These are phyloP conservation scores for Myxozyma vanderwaltii DNA, from an alignment of 805 yeast genomes.

Conservation along the genomic window DNA sequence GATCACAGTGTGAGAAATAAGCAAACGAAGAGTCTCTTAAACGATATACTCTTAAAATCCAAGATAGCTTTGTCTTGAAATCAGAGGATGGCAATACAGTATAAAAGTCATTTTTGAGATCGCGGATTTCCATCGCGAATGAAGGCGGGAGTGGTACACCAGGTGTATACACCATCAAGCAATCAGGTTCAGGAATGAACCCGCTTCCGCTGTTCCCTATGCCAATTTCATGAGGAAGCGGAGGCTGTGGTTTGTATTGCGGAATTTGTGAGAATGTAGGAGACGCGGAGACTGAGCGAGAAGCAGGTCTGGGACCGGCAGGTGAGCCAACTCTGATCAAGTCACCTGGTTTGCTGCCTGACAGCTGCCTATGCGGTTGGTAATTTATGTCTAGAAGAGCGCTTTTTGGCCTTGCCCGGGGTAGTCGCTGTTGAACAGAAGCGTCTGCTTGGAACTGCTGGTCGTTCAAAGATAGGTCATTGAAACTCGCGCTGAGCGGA, in stretches of 20 bases:
- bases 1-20: constrained; percentile 6
- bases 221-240: not conserved
- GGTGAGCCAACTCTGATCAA: not conserved
- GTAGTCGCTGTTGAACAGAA: not conserved
- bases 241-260: not conserved
- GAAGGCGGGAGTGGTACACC: constrained; percentile 15
- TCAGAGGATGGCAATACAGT: not conserved
- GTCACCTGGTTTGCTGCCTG: no score
- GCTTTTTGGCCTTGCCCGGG: not conserved
- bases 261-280: not conserved
- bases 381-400: not conserved
- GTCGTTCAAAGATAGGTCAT: not conserved
- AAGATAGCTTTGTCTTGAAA: constrained; percentile 2
- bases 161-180: not conserved
- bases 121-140: constrained; percentile 11
- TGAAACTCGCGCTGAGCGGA: not conserved
- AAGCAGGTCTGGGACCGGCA: not conserved
- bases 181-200: constrained; percentile 19
- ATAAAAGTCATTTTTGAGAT: not conserved
- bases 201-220: not conserved
- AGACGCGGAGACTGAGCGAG: no score
- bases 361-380: constrained; percentile 3
- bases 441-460: not conserved
- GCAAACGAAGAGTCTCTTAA: not conserved
- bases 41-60: constrained; percentile 19